Evolutionary conservation across 2,329 filamentous ascomycete genomes (phyloP).

Genomic region (Hypoxylon sp.): DNA sequence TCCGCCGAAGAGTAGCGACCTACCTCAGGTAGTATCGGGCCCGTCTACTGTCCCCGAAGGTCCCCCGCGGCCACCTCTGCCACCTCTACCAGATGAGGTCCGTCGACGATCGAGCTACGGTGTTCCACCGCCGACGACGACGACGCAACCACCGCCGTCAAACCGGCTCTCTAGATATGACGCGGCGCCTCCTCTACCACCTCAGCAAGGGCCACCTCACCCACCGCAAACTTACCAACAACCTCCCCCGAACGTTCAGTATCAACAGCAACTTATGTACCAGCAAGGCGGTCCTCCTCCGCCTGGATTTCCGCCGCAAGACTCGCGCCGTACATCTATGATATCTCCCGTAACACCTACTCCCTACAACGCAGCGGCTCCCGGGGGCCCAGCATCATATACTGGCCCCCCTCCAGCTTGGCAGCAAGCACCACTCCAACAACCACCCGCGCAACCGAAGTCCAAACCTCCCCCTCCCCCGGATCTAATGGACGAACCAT

Average conservation of each 20-base stretch:
- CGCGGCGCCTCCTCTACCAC: slow-evolving; percentile 53
- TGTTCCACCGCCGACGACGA: slow-evolving; percentile 30
- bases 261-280: slow-evolving; percentile 46
- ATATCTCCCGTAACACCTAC: slow-evolving; percentile 39
- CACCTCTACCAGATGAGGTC: slow-evolving; percentile 56
- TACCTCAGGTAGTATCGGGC: slow-evolving; percentile 53
- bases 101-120: slow-evolving; percentile 48
- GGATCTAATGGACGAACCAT: slow-evolving; percentile 71
- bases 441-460: slow-evolving; percentile 54
- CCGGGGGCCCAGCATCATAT: slow-evolving; percentile 36
- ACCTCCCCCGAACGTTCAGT: slow-evolving; percentile 49
- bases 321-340: slow-evolving; percentile 42
- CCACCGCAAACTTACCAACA: slow-evolving; percentile 52
- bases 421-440: slow-evolving; percentile 49
- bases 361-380: slow-evolving; percentile 36
- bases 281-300: slow-evolving; percentile 44
- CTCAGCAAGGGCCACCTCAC: slow-evolving; percentile 48
- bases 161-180: slow-evolving; percentile 56
- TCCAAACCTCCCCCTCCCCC: slow-evolving; percentile 62
- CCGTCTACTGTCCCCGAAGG: slow-evolving; percentile 52
- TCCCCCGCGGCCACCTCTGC: slow-evolving; percentile 56
- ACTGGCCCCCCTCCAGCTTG: slow-evolving; percentile 48
- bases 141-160: slow-evolving; percentile 41
- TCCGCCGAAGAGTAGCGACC: slow-evolving; percentile 66
- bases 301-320: slow-evolving; percentile 44